Evolutionary conservation across 139 green algal genomes (phyloP).

Genomic region (Prasinococcaceae sp.): DNA sequence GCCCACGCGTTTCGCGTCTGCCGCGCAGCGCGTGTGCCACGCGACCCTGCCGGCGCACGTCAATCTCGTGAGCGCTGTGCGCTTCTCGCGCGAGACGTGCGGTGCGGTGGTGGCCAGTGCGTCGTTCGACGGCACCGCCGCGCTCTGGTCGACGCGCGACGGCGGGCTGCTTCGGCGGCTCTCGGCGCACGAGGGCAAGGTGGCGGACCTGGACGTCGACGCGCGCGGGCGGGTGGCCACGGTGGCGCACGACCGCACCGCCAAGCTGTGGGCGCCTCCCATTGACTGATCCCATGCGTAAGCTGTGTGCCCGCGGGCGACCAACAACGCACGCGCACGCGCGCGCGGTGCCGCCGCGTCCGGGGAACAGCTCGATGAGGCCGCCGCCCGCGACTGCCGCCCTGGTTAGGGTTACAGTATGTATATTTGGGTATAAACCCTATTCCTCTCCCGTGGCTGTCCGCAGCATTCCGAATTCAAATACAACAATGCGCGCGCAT

Average conservation of each 20-base stretch:
- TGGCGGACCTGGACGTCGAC: conserved; percentile 74
- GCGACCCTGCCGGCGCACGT: background rate
- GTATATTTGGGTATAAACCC: too few relatives aligned
- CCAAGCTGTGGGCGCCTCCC: conserved; percentile 23
- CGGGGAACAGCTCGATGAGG: too few relatives aligned
- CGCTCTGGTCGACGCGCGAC: conserved; percentile 39
- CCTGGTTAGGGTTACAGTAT: too few relatives aligned
- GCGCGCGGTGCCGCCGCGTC: too few relatives aligned
- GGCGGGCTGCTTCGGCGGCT: conserved; percentile 56
- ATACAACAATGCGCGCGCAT: too few relatives aligned
- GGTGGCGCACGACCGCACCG: conserved; percentile 21
- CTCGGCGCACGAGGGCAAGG: conserved; percentile 79
- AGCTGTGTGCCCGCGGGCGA: too few relatives aligned
- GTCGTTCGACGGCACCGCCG: background rate
- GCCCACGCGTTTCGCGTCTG: conserved; percentile 14
- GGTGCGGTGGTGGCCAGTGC: background rate
- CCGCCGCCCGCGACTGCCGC: too few relatives aligned
- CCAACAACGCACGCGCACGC: too few relatives aligned
- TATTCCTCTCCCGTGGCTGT: too few relatives aligned
- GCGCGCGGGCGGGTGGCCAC: conserved; percentile 12
- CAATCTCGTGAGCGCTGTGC: conserved; percentile 52
- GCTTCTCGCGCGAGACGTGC: conserved; percentile 43
- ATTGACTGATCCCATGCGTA: too few relatives aligned
- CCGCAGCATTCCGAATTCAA: too few relatives aligned
- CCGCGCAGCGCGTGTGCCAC: background rate